These are phyloP conservation scores for Verticillium dahliae DNA, from an alignment of 2,329 filamentous ascomycete genomes.

Conservation along the genomic window DNA sequence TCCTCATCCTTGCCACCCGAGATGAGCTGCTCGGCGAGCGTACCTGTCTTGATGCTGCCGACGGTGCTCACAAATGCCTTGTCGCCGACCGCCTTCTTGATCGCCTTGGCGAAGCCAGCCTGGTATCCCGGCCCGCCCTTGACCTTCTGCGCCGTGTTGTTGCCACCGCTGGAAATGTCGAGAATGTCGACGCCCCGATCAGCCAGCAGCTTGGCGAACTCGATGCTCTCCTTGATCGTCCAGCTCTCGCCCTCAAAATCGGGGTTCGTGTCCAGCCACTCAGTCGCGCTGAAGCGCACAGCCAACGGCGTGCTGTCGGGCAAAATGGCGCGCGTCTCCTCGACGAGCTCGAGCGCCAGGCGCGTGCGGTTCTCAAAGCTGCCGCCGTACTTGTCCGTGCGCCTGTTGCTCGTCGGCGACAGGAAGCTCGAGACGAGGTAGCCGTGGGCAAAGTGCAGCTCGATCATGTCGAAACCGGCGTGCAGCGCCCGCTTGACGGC, in stretches of 20 bases:
- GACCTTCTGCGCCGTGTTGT: slow-evolving; percentile 53
- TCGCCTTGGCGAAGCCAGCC: slow-evolving; percentile 59
- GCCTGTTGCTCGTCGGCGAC: slow-evolving; percentile 61
- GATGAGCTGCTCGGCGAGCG: slow-evolving; percentile 41
- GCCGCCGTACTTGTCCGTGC: slow-evolving; percentile 63
- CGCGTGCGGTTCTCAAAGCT: slow-evolving; percentile 66
- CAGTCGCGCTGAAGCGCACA: slow-evolving; percentile 65
- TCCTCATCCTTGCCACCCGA: slow-evolving; percentile 20
- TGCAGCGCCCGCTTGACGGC: slow-evolving; percentile 49
- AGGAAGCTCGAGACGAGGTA: slow-evolving; percentile 69
- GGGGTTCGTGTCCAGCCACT: slow-evolving; percentile 63
- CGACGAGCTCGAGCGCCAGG: slow-evolving; percentile 60
- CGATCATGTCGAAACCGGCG: slow-evolving; percentile 62
- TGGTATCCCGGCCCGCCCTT: slow-evolving; percentile 61
- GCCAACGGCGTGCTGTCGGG: slow-evolving; percentile 66
- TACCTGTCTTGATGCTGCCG: slow-evolving; percentile 38
- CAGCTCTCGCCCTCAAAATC: slow-evolving; percentile 53
- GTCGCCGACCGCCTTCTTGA: slow-evolving; percentile 66
- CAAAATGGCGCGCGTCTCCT: slow-evolving; percentile 54
- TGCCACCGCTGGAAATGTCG: slow-evolving; percentile 65
- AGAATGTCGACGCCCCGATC: slow-evolving; percentile 66
- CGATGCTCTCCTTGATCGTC: slow-evolving; percentile 57
- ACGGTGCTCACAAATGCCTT: slow-evolving; percentile 40
- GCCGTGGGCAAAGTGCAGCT: slow-evolving; percentile 73
- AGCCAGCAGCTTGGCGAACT: slow-evolving; percentile 57